Evolutionary conservation across 2,329 filamentous ascomycete species (phyloP).

Genomic region (Diaporthe destruens): DNA sequence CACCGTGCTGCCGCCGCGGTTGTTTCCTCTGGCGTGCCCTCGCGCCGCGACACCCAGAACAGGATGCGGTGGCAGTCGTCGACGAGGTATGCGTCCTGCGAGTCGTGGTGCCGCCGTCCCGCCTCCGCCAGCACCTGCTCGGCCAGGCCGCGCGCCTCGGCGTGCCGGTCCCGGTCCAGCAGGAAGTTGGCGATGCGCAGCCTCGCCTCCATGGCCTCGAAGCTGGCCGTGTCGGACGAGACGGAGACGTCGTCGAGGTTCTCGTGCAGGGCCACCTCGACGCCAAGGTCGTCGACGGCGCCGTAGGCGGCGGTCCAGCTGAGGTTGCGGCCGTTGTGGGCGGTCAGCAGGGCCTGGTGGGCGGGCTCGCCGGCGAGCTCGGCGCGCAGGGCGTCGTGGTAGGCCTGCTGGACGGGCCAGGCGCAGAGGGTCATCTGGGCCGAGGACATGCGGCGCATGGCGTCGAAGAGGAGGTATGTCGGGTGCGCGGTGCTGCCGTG

Average conservation of each 20-base stretch:
- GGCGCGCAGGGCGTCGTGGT: not conserved
- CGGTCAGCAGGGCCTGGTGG: not conserved
- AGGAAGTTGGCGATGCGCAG: slow-evolving; percentile 29
- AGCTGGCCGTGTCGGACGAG: not conserved
- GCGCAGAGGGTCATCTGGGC: slow-evolving; percentile 19
- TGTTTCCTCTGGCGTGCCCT: not conserved
- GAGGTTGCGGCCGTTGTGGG: not conserved
- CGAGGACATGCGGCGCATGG: slow-evolving; percentile 12
- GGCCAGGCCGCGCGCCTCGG: not conserved
- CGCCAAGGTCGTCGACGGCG: not conserved
- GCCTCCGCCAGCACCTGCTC: slow-evolving; percentile 6
- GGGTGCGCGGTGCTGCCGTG: slow-evolving; percentile 14
- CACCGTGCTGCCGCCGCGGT: not conserved
- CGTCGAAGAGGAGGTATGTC: not conserved
- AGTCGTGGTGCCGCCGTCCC: no score
- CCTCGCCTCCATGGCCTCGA: slow-evolving; percentile 27
- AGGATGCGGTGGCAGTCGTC: slow-evolving; percentile 32
- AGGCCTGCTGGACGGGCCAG: slow-evolving; percentile 10
- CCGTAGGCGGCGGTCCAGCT: slow-evolving; percentile 30
- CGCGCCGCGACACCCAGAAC: slow-evolving; percentile 1
- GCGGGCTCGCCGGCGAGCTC: not conserved
- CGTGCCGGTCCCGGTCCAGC: slow-evolving; percentile 15
- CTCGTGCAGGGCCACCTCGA: not conserved
- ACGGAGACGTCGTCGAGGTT: not conserved
- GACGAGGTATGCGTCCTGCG: slow-evolving; percentile 27